Evolutionary conservation across 306 rosid species (phyloP).

Genomic region (Abrus pulchellus): DNA sequence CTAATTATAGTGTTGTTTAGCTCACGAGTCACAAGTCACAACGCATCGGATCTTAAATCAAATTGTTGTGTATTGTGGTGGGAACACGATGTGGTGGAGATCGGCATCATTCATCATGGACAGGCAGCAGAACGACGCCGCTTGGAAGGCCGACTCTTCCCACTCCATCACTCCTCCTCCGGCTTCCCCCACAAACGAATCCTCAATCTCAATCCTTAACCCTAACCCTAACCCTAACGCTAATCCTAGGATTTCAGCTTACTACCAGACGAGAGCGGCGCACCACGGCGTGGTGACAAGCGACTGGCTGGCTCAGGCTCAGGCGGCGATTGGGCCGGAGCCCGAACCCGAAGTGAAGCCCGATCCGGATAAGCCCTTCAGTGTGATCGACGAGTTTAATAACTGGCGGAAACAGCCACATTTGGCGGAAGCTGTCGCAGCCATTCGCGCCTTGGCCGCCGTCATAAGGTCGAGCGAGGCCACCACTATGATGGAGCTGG

Average conservation of each 20-base stretch:
- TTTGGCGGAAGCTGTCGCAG: constrained; percentile 93
- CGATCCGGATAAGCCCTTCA: constrained; percentile 59
- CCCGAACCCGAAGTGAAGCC: constrained; percentile 21
- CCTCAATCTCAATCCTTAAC: not conserved
- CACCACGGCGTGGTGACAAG: constrained; percentile 84
- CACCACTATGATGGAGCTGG: constrained; percentile 89
- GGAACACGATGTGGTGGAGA: constrained; percentile 72
- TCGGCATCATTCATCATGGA: constrained; percentile 86
- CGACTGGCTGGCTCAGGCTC: constrained; percentile 95
- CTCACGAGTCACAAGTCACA: too few species aligned
- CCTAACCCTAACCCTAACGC: constrained; percentile 35
- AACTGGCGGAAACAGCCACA: constrained; percentile 89
- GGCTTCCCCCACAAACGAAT: constrained; percentile 29
- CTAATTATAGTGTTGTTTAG: too few species aligned
- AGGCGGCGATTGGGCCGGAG: constrained; percentile 63
- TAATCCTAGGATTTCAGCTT: constrained; percentile 62
- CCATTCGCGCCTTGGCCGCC: constrained; percentile 85
- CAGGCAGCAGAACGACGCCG: constrained; percentile 53
- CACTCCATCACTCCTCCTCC: constrained; percentile 47
- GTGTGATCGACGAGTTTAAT: constrained; percentile 81
- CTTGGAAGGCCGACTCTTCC: constrained; percentile 51
- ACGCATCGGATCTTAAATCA: too few species aligned
- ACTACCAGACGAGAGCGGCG: constrained; percentile 76
- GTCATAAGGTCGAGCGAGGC: constrained; percentile 79
- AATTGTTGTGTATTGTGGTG: not conserved